Conservation (phyloP, 805 yeast species). For the Komagataella ulmi region DNA sequence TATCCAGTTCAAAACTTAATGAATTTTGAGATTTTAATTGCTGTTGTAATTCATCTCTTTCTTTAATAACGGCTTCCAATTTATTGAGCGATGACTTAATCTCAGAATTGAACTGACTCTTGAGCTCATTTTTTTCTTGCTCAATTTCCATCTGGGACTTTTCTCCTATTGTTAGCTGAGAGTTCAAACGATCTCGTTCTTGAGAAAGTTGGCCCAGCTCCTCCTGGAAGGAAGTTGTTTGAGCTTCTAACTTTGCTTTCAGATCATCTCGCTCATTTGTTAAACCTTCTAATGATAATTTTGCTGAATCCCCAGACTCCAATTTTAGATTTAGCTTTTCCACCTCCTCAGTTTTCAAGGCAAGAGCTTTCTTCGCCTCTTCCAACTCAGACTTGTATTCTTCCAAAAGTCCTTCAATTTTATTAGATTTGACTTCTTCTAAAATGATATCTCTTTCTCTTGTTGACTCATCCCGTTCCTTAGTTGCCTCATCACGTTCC, state of each 20-base stretch:
- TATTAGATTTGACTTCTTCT: background rate
- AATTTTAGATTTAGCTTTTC: too few species aligned
- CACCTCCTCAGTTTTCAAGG: background rate
- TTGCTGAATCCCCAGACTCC: background rate
- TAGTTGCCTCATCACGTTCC: background rate
- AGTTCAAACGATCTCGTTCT: background rate
- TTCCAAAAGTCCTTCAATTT: background rate
- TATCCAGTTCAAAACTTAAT: slow-evolving; percentile 6
- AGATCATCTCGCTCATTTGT: background rate
- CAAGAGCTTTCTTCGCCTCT: background rate
- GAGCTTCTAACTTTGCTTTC: background rate
- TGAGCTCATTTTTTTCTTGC: background rate
- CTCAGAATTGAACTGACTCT: slow-evolving; percentile 4
- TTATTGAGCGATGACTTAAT: slow-evolving; percentile 3
- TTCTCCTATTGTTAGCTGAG: background rate
- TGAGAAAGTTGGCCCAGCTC: background rate
- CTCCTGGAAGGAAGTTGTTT: background rate
- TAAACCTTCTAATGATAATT: background rate
- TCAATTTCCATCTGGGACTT: background rate
- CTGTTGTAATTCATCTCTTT: slow-evolving; percentile 2
- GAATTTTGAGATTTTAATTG: slow-evolving; percentile 1
- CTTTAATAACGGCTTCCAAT: slow-evolving; percentile 7
- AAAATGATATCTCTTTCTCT: background rate
- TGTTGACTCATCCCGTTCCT: background rate
- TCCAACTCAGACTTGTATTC: background rate